Conservation (phyloP, 139 green algal species). For the Pleodorina starrii region DNA sequence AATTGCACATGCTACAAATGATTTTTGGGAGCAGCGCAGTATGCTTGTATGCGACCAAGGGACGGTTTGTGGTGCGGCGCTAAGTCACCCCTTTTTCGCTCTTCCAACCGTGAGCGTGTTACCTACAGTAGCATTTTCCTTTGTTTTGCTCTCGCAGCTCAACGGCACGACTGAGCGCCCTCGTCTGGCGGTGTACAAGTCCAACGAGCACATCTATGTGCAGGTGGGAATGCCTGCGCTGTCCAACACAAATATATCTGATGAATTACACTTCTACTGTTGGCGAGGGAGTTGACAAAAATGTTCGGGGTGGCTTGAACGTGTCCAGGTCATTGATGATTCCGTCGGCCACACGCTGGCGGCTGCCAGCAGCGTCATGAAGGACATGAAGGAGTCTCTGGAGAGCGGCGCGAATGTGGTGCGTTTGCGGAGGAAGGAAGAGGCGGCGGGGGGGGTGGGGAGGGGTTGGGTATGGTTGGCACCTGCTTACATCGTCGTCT, state of each 20-base stretch:
- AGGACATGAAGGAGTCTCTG: slow-evolving; percentile 75
- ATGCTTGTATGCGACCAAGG: background rate
- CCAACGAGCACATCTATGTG: slow-evolving; percentile 98
- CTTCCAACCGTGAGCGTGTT: background rate
- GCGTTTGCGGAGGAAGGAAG: background rate
- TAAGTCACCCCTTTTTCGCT: background rate
- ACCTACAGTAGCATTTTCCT: background rate
- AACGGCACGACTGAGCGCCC: slow-evolving; percentile 91
- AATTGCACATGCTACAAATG: background rate
- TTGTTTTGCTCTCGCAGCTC: slow-evolving; percentile 76
- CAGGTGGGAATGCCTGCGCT: slow-evolving; percentile 81
- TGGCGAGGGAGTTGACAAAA: no score
- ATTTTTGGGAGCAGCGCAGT: background rate
- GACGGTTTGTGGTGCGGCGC: background rate
- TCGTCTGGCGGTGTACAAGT: slow-evolving; percentile 94
- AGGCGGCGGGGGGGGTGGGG: no score
- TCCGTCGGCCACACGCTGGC: slow-evolving; percentile 83
- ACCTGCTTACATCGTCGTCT: no score
- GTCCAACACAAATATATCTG: no score
- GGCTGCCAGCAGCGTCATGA: slow-evolving; percentile 84
- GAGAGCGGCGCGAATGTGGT: slow-evolving; percentile 71
- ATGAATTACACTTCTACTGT: no score
- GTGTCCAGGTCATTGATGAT: slow-evolving; percentile 98
- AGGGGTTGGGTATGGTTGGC: no score
- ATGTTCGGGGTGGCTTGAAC: no score